Base-by-base conservation (phyloP, 768 basidiomycete genomes). In the Tricholoma hemisulphureum region DNA sequence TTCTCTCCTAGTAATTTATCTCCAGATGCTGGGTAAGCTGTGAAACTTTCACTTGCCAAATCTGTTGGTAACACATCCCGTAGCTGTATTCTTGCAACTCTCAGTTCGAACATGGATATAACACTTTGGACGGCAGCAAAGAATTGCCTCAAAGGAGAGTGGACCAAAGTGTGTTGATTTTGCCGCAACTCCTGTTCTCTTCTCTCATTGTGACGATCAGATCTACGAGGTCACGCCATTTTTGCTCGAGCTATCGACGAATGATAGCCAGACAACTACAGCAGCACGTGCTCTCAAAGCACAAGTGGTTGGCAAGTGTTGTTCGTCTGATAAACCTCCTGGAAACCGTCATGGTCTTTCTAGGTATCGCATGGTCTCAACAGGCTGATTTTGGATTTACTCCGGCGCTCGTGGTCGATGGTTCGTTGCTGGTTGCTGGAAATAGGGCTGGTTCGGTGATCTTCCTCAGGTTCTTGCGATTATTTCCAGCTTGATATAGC, bases 31-130 rank as follows among this genome's bases (percentile, higher is more conserved):
- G 81, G 89, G 89, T 89, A 65, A 59, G 75, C 58, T 39, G 5
- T 35, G 8, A n/a, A 11, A 16, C 6, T 16, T 14, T n/a, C 50
- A 16, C 23, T 11, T 39, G 23, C 16, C 26, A 9, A 28, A 39
- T 21, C 20, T 14, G 39, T 35, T 49, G 26, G 39, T 23, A 7
- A 2, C 14, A 21, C 37, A 26, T 23, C 9, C 41, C 21, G 35
- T 58, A 92, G 90, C 55, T 91, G 89, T 61, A 69, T 91, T 23
- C 66, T 91, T 51, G 88, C 83, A 2, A 75, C 84, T 18, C 74
- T 92, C 57, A 90, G 80, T 57, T 86, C 89, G 14, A 92, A 92
- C 61, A 79, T 88, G 80, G 89, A 93, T 68, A 69, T 91, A 23
- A 79, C 81, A 13, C 73, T 93, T 11, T 93, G 87, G 88, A 74